Conservation (phyloP, 306 rosid species). For the Herpetospermum pedunculosum region DNA sequence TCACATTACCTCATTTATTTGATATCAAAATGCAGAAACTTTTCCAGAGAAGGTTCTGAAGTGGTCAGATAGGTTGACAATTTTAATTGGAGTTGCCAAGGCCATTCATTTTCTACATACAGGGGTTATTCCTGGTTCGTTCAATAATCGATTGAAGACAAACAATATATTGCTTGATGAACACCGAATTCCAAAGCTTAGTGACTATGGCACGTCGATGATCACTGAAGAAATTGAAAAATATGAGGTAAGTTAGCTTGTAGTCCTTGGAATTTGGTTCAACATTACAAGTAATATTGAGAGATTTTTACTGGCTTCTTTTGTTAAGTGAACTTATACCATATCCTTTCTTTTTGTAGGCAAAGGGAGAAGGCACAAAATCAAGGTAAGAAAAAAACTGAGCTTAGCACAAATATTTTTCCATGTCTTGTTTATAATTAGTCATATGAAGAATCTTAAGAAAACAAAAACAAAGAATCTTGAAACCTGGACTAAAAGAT, state of each 20-base stretch:
- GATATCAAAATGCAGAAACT: slow-evolving; percentile 30
- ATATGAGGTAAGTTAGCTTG: slow-evolving; percentile 34
- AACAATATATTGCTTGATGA: slow-evolving; percentile 69
- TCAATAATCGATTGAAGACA: slow-evolving; percentile 50
- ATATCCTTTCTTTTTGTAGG: slow-evolving; percentile 29
- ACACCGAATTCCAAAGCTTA: slow-evolving; percentile 59
- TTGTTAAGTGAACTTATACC: slow-evolving; percentile 10
- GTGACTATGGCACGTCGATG: slow-evolving; percentile 75
- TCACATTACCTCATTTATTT: slow-evolving; percentile 14
- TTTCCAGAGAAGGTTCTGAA: slow-evolving; percentile 44
- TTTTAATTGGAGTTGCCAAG: slow-evolving; percentile 76
- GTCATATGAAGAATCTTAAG: neutral
- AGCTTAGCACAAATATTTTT: neutral
- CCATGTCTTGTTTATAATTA: neutral
- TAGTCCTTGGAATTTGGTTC: neutral
- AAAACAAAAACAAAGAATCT: neutral
- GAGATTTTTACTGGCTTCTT: neutral
- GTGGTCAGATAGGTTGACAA: slow-evolving; percentile 78
- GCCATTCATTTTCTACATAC: slow-evolving; percentile 80
- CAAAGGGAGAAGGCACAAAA: slow-evolving; percentile 40
- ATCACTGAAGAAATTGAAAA: slow-evolving; percentile 47
- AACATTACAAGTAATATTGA: neutral
- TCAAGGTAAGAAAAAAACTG: slow-evolving; percentile 37
- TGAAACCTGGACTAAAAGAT: neutral
- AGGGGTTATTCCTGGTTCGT: slow-evolving; percentile 68